Evolutionary conservation across 192 early-diverging fungal species (phyloP), one percentile per base, ranked within the genome.

Genomic region (Backusella morwellensis): DNA sequence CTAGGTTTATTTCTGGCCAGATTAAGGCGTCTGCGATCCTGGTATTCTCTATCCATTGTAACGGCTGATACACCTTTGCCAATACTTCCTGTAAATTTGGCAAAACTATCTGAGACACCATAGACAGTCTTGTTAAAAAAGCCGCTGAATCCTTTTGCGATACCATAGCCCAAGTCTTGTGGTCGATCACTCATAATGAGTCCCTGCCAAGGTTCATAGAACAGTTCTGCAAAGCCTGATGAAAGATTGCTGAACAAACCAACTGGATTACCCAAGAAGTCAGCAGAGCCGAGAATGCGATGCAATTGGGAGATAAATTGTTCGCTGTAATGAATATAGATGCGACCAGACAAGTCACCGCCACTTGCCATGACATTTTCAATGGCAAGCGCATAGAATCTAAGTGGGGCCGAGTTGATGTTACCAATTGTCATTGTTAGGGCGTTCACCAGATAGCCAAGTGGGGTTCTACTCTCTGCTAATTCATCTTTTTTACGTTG

Each of bases 381-480:
- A 75, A 98, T 87, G 8, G 93, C 88, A 38, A 99, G 86, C 0
- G 94, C 94, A 83, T 99, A 97, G 21, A 99, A 86, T 35, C 88
- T 88, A 41, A 97, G 90, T 0, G 97, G 95, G 8, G 96, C 96
- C 80, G 93, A 92, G 85, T 98, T 95, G 75, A 99, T 93, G 73
- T 99, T 99, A 74, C 97, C 98, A 59, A 99, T 91, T 12, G 97
- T 96, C 95, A 97, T 97, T 0, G 96, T 98, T 40, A 99, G 86
- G n/a, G 97, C 88, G 72, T 95, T 93, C 71, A 91, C 85, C 38
- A 95, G 83, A 47, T 93, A 95, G 72, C 85, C 87, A 19, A 92
- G 74, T 3, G 87, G 84, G 67, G 84, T 85, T 35, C 80, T 84
- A 9, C 75, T 80, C 42, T 88, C 76, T 5, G 83, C 78, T 56